Evolutionary conservation across 2,329 filamentous ascomycete species (phyloP).

Genomic region (Eutypa lata): DNA sequence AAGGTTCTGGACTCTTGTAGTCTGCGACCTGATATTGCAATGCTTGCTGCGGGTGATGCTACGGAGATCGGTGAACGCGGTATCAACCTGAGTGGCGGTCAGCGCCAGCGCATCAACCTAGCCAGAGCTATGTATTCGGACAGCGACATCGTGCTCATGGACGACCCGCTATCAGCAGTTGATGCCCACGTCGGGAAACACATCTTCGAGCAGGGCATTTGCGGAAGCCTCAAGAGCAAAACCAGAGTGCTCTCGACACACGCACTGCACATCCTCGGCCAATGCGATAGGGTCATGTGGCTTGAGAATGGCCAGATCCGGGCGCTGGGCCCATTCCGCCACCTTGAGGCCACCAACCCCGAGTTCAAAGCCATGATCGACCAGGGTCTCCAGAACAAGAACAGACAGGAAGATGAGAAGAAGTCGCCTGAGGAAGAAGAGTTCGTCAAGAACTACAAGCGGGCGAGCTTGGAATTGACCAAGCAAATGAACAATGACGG

Average conservation of each 20-base stretch:
- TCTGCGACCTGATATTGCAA: slow-evolving; percentile 58
- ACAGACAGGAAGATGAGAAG: no score
- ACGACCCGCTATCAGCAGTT: slow-evolving; percentile 31
- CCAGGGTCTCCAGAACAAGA: no score
- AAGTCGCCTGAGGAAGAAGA: no score
- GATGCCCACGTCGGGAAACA: slow-evolving; percentile 32
- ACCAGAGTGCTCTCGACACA: slow-evolving; percentile 63
- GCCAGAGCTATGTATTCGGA: slow-evolving; percentile 47
- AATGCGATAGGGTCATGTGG: no score
- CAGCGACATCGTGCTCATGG: slow-evolving; percentile 29
- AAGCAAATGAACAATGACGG: no score
- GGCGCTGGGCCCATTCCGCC: no score
- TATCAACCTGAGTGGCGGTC: slow-evolving; percentile 65
- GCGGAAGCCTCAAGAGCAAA: slow-evolving; percentile 62
- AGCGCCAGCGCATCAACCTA: slow-evolving; percentile 65
- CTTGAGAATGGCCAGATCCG: no score
- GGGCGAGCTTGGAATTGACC: no score
- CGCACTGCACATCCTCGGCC: no score
- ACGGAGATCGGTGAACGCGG: slow-evolving; percentile 67
- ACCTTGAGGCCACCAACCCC: no score
- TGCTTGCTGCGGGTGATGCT: slow-evolving; percentile 57
- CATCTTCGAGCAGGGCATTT: slow-evolving; percentile 68
- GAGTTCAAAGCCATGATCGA: no score
- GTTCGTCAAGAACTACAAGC: no score
- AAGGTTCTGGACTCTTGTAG: slow-evolving; percentile 64